phyloP scores from a whole-genome alignment of 768 basidiomycete genomes.

The Hypholoma sublateritium region DNA sequence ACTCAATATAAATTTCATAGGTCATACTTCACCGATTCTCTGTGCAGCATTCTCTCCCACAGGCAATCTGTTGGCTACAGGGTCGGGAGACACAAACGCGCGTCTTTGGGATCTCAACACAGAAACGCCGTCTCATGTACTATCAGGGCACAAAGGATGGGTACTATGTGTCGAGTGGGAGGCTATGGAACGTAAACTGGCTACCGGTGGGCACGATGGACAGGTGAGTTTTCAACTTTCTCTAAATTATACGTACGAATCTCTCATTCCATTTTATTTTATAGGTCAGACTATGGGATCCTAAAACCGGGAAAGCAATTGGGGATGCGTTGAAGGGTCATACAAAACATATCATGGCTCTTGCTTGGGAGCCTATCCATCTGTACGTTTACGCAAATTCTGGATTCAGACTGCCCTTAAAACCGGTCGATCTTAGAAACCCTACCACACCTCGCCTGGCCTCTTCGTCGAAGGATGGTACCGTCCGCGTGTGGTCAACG shows the following conservation, averaged over 20 bases:
- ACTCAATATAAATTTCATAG: conserved; percentile 34
- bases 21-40: conserved; percentile 89
- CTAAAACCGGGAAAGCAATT: conserved; percentile 83
- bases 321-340: conserved; percentile 93
- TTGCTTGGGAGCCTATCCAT: conserved; percentile 96
- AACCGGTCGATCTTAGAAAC: conserved; percentile 54
- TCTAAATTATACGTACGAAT: background rate
- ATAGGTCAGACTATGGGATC: conserved; percentile 88
- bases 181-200: conserved; percentile 84
- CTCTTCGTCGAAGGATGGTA: conserved; percentile 94
- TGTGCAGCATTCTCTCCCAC: conserved; percentile 97
- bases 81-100: conserved; percentile 91
- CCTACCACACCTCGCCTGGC: conserved; percentile 79
- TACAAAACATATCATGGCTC: conserved; percentile 92
- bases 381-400: conserved; percentile 48
- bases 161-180: conserved; percentile 98
- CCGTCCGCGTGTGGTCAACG: conserved; percentile 92
- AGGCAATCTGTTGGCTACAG: conserved; percentile 87
- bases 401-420: background rate
- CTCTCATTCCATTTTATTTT: background rate
- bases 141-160: conserved; percentile 93
- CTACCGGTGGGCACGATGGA: conserved; percentile 93
- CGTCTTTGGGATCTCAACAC: conserved; percentile 94
- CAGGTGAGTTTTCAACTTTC: conserved; percentile 51
- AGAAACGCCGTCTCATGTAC: conserved; percentile 85